A percentile compares a stretch with the other conserved stretches of the same genome.
Evolutionary conservation across 306 rosid species (phyloP).

Genomic region (Alnus glutinosa): DNA sequence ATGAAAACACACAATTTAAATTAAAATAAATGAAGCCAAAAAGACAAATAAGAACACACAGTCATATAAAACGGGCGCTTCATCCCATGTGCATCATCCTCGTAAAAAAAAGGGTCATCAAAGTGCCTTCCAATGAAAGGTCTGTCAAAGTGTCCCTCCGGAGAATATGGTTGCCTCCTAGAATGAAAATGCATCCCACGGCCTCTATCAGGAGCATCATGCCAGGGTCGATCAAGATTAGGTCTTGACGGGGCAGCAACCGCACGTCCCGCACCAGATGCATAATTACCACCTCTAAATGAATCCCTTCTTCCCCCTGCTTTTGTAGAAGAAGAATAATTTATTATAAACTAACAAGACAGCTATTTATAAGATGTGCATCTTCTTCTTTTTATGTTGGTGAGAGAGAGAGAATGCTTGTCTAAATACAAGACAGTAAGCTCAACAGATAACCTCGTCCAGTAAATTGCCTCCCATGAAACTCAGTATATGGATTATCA

Average conservation of each 20-base stretch:
- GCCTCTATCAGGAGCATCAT: slow-evolving; percentile 50
- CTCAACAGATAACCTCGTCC: slow-evolving; percentile 44
- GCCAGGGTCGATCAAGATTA: slow-evolving; percentile 52
- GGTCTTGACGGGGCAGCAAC: slow-evolving; percentile 55
- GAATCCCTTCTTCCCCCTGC: slow-evolving; percentile 57
- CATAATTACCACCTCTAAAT: slow-evolving; percentile 47
- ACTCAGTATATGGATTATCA: slow-evolving; percentile 46
- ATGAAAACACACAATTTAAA: slow-evolving; percentile 1
- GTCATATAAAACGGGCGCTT: slow-evolving; percentile 73
- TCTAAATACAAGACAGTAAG: slow-evolving; percentile 16
- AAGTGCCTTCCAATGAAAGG: slow-evolving; percentile 51
- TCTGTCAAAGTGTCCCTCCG: slow-evolving; percentile 47
- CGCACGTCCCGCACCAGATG: slow-evolving; percentile 40
- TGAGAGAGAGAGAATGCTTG: neutral
- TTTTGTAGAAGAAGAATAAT: slow-evolving; percentile 19
- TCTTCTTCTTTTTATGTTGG: neutral
- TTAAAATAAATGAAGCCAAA: slow-evolving; percentile 4
- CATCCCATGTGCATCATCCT: slow-evolving; percentile 52
- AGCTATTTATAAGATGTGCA: neutral
- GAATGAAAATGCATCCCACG: slow-evolving; percentile 49
- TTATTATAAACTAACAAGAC: neutral
- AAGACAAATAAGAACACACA: slow-evolving; percentile 36
- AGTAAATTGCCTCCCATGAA: slow-evolving; percentile 53
- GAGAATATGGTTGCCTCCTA: slow-evolving; percentile 57
- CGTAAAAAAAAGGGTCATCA: slow-evolving; percentile 54